A percentile compares a stretch with the other conserved stretches of the same genome.
phyloP scores from a whole-genome alignment of 371 early-diverging fungal species.

The Circinella minor region DNA sequence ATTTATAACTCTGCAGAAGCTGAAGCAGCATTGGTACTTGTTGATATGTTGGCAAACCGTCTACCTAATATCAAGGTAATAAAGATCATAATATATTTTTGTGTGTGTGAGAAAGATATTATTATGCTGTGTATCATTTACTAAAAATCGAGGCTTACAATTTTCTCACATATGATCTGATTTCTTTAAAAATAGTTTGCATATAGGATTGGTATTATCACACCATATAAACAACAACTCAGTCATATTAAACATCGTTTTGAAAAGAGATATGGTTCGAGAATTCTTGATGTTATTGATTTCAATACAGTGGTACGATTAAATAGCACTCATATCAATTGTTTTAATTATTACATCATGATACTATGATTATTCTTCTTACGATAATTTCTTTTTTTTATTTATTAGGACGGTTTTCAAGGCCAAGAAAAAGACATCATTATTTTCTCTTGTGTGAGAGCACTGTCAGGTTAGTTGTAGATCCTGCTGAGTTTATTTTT shows the following conservation, averaged over 20 bases:
- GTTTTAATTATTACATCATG: background rate
- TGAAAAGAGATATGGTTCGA: slow-evolving; percentile 60
- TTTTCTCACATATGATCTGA: no score
- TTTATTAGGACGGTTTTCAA: slow-evolving; percentile 92
- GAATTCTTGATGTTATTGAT: slow-evolving; percentile 77
- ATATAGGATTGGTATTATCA: slow-evolving; percentile 84
- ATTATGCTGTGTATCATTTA: background rate
- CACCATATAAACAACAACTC: slow-evolving; percentile 92
- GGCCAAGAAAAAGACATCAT: slow-evolving; percentile 98
- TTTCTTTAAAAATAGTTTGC: slow-evolving; percentile 56
- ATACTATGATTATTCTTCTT: background rate
- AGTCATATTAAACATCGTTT: slow-evolving; percentile 73
- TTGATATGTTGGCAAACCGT: slow-evolving; percentile 60
- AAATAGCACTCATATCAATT: background rate
- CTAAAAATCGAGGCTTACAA: background rate
- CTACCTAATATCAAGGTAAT: slow-evolving; percentile 64
- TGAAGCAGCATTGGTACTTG: slow-evolving; percentile 72
- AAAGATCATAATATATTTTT: background rate
- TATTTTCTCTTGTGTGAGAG: slow-evolving; percentile 94
- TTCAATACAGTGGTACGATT: slow-evolving; percentile 84
- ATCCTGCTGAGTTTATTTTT: no score
- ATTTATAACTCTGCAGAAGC: slow-evolving; percentile 86
- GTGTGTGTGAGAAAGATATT: background rate
- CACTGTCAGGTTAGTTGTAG: slow-evolving; percentile 54
- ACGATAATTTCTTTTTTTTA: background rate